These are phyloP conservation scores for Umbilicaria muhlenbergii DNA, from an alignment of 495 filamentous ascomycete genomes.

Conservation along the genomic window DNA sequence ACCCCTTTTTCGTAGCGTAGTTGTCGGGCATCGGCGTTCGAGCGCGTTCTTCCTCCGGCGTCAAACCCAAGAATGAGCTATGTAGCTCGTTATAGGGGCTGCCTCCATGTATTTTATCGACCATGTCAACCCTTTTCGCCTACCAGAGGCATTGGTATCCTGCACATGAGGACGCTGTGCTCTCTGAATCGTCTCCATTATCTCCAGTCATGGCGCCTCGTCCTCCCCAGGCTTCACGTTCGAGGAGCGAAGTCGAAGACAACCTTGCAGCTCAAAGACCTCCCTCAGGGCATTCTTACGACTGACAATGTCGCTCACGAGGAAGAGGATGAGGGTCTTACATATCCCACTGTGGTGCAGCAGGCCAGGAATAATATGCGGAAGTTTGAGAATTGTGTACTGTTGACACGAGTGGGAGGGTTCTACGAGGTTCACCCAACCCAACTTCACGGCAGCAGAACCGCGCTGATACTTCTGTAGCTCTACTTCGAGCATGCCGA, in stretches of 20 bases:
- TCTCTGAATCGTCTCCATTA: no score
- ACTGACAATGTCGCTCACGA: conserved; percentile 27
- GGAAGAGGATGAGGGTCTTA: conserved; percentile 33
- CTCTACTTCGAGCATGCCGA: conserved; percentile 91
- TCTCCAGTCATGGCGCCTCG: background rate
- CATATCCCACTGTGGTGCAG: conserved; percentile 76
- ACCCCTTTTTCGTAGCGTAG: no score
- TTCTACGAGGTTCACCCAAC: conserved; percentile 61
- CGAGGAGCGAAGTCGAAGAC: conserved; percentile 37
- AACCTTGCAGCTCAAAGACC: conserved; percentile 42
- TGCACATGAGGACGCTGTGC: no score
- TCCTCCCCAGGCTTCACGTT: background rate
- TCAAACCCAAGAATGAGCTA: no score
- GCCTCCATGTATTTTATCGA: no score
- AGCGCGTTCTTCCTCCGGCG: no score
- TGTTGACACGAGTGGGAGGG: conserved; percentile 79
- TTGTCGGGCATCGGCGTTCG: no score
- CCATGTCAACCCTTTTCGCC: no score
- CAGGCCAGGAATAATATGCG: conserved; percentile 84
- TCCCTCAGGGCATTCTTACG: conserved; percentile 45
- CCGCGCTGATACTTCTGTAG: conserved; percentile 14
- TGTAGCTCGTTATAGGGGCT: no score
- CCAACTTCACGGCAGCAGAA: no score
- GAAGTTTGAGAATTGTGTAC: conserved; percentile 73
- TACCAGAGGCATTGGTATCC: no score